A percentile compares a stretch with the other conserved stretches of the same genome.
phyloP scores from a whole-genome alignment of 164 flowering plant genomes.

The Warburgia ugandensis region DNA sequence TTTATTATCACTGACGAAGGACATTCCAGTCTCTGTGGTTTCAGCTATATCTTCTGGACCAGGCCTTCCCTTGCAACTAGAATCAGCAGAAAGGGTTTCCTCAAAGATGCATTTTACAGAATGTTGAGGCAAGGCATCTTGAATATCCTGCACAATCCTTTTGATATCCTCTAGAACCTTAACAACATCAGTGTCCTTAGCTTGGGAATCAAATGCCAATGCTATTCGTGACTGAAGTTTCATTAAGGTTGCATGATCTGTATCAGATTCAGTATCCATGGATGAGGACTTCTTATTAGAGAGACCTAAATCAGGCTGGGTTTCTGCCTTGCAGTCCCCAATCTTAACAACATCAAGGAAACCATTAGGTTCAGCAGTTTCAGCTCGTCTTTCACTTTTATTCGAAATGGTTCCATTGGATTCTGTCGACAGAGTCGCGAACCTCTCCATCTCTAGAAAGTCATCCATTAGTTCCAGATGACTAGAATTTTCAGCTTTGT shows the following conservation, averaged over 20 bases:
- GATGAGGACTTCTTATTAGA: conserved; percentile 6
- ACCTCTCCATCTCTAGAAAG: conserved; percentile 95
- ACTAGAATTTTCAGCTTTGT: conserved; percentile 37
- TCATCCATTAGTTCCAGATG: conserved; percentile 88
- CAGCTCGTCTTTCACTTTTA: conserved; percentile 20
- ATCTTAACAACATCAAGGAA: conserved; percentile 15
- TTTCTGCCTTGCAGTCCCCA: conserved; percentile 21
- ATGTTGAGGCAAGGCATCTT: conserved; percentile 26
- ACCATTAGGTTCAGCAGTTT: conserved; percentile 13
- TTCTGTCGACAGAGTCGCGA: conserved; percentile 54
- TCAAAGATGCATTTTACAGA: conserved; percentile 17
- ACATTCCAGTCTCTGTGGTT: conserved; percentile 20
- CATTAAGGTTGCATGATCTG: conserved; percentile 6
- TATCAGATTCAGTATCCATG: conserved; percentile 8
- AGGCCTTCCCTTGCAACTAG: conserved; percentile 20
- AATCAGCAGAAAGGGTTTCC: conserved; percentile 26
- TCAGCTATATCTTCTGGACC: conserved; percentile 26
- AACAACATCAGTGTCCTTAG: conserved; percentile 16
- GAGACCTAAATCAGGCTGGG: conserved; percentile 14
- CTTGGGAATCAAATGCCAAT: conserved; percentile 21
- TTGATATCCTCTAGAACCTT: conserved; percentile 49
- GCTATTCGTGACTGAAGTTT: conserved; percentile 22
- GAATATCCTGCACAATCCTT: conserved; percentile 38
- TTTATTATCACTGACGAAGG: conserved; percentile 18
- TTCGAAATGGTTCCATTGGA: conserved; percentile 36